Conservation (phyloP, 345 rosid species). For the Eucalyptus cloeziana region DNA sequence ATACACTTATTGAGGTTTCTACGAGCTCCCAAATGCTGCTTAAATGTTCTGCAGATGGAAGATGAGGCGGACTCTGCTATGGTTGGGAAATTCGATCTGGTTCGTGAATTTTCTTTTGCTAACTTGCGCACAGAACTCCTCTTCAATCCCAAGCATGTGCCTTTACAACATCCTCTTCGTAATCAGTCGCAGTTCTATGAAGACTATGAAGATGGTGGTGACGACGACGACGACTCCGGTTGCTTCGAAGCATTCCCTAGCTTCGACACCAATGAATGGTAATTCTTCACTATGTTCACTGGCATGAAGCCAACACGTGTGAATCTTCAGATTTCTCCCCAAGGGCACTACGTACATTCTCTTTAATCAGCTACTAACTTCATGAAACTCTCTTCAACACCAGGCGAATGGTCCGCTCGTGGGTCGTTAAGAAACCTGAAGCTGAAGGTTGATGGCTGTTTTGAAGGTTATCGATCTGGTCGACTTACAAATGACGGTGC, state of each 20-base stretch:
- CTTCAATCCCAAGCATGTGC: neutral
- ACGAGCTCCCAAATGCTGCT: neutral
- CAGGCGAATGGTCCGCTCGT: neutral
- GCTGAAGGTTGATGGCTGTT: neutral
- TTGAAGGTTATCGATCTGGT: neutral
- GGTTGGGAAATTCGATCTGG: conserved; percentile 24
- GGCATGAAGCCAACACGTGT: neutral
- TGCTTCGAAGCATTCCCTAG: neutral
- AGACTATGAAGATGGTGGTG: neutral
- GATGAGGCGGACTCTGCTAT: conserved; percentile 28
- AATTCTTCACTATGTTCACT: neutral
- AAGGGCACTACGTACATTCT: neutral
- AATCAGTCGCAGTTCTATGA: neutral
- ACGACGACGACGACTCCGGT: neutral
- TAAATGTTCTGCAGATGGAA: conserved; percentile 15
- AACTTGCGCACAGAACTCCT: neutral
- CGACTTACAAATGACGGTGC: neutral
- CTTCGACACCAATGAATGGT: conserved; percentile 1
- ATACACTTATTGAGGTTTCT: neutral
- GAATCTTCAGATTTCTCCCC: neutral
- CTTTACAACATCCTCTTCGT: neutral
- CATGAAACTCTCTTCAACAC: neutral
- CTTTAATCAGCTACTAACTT: neutral
- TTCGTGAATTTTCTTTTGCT: neutral
- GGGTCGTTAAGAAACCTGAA: neutral